A percentile compares a stretch with the other conserved stretches of the same genome.
Evolutionary conservation across 495 filamentous ascomycete genomes (phyloP).

Genomic region (Aspergillus coremiiformis): DNA sequence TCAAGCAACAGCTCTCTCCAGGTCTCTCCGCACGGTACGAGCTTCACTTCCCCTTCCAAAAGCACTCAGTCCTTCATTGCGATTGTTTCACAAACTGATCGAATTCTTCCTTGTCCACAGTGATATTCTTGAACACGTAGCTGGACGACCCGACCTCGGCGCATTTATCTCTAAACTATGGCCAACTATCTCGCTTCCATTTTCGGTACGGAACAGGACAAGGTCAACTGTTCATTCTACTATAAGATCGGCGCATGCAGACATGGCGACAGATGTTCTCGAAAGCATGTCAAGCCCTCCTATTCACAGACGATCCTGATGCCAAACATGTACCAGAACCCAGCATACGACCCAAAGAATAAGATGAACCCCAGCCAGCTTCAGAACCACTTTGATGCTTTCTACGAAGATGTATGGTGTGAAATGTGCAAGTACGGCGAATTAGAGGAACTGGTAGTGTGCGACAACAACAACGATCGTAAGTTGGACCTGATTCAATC

Average conservation of each 20-base stretch:
- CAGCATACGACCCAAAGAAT: conserved; percentile 91
- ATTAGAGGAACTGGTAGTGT: conserved; percentile 82
- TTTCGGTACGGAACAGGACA: conserved; percentile 99
- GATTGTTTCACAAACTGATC: neutral
- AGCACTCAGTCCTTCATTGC: neutral
- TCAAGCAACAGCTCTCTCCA: conserved; percentile 19
- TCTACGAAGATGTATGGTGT: conserved; percentile 99
- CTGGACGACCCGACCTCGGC: neutral
- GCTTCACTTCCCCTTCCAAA: neutral
- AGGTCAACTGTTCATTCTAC: conserved; percentile 78
- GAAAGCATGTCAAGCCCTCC: conserved; percentile 98
- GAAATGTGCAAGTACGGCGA: conserved; percentile 96
- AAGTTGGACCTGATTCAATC: conserved; percentile 30
- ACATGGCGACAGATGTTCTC: conserved; percentile 94
- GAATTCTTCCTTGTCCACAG: neutral
- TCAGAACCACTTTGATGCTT: conserved; percentile 98
- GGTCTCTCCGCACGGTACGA: neutral
- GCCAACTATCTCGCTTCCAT: conserved; percentile 99
- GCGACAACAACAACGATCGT: conserved; percentile 96
- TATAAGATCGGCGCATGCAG: conserved; percentile 98
- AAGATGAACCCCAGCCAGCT: conserved; percentile 92
- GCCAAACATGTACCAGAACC: conserved; percentile 98
- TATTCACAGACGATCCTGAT: conserved; percentile 97
- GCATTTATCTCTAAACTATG: conserved; percentile 35
- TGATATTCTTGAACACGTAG: neutral